Percentiles rank a stretch among this genome's conserved stretches.
These are phyloP conservation scores for Coniferiporia sulphurascens DNA, from an alignment of 1,284 basidiomycete species.

Conservation along the genomic window DNA sequence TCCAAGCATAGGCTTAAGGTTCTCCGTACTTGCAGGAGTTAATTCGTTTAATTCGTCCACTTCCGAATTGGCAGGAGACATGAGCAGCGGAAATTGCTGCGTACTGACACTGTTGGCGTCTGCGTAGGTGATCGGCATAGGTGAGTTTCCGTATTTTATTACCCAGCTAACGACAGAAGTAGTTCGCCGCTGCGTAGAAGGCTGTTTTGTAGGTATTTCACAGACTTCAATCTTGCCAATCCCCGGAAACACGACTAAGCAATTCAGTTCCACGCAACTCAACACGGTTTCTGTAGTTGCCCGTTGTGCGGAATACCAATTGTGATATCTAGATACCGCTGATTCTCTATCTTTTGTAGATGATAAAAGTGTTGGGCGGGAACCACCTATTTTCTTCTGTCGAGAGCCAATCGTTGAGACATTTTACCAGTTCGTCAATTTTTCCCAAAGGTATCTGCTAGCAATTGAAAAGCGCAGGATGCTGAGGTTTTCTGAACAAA, in stretches of 20 bases:
- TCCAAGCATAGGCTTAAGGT: slow-evolving; percentile 38
- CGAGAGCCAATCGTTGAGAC: slow-evolving; percentile 65
- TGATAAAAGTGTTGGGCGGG: slow-evolving; percentile 58
- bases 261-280: slow-evolving; percentile 18
- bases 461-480: slow-evolving; percentile 62
- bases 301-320: slow-evolving; percentile 67
- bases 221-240: slow-evolving; percentile 59
- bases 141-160: slow-evolving; percentile 58
- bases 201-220: slow-evolving; percentile 58
- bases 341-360: slow-evolving; percentile 57
- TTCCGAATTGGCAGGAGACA: slow-evolving; percentile 11
- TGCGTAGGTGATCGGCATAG: slow-evolving; percentile 51
- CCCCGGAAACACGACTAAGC: not conserved
- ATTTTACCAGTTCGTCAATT: slow-evolving; percentile 59
- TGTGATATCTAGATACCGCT: slow-evolving; percentile 59
- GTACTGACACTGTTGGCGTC: slow-evolving; percentile 10
- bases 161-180: slow-evolving; percentile 62
- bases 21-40: slow-evolving; percentile 21
- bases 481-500: slow-evolving; percentile 58
- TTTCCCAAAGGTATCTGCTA: slow-evolving; percentile 71
- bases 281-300: slow-evolving; percentile 32
- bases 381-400: slow-evolving; percentile 76
- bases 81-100: not conserved
- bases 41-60: slow-evolving; percentile 17
- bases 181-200: slow-evolving; percentile 70